A percentile compares a stretch with the other conserved stretches of the same genome.
Conservation (phyloP, 2,329 filamentous ascomycete species). For the Graphiopsis chlorocephala region DNA sequence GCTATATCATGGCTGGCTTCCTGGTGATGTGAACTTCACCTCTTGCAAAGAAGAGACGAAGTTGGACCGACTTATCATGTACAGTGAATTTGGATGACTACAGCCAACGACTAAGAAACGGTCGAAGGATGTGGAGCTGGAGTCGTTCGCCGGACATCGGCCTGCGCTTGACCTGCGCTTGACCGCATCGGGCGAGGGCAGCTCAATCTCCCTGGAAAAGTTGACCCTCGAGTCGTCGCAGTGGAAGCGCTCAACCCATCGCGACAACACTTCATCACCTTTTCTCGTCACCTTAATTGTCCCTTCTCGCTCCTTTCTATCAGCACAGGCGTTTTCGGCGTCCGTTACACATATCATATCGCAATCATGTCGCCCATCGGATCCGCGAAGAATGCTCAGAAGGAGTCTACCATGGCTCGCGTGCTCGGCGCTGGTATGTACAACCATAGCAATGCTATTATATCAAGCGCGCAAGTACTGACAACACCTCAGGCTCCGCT, state of each 20-base stretch:
- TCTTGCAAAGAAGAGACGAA: not conserved
- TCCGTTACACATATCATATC: constrained; percentile 1
- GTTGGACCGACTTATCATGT: not conserved
- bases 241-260: constrained; percentile 8
- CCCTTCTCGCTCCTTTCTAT: not conserved
- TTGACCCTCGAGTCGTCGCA: constrained; percentile 3
- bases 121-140: not conserved
- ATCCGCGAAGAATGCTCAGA: constrained; percentile 63
- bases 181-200: not conserved
- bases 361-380: constrained; percentile 11
- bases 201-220: not conserved
- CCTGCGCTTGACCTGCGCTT: not conserved
- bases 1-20: not conserved
- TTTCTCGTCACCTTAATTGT: not conserved
- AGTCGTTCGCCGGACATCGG: not conserved
- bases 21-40: not conserved
- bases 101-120: not conserved
- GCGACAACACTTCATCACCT: not conserved
- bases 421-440: constrained; percentile 81
- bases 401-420: constrained; percentile 84
- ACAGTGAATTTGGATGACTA: not conserved
- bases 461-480: constrained; percentile 7
- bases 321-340: constrained; percentile 11
- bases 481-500: constrained; percentile 65
- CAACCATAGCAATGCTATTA: constrained; percentile 20